phyloP scores from a whole-genome alignment of 805 yeast species.

The Candida odintsovae region DNA sequence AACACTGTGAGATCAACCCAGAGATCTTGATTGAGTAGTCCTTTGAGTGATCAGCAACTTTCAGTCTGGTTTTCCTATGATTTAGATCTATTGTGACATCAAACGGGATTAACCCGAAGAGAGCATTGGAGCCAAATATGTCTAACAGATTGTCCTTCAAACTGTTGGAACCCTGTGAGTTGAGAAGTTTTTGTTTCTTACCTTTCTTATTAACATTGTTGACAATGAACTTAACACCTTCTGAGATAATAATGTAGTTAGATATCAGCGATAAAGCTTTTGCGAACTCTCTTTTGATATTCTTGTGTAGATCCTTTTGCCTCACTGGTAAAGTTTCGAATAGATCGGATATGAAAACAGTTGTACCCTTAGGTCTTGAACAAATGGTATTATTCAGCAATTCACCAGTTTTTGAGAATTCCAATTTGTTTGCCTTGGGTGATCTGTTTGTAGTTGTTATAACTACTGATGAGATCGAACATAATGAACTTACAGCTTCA shows the following conservation, averaged over 20 bases:
- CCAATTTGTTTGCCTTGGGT: constrained; percentile 55
- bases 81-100: constrained; percentile 35
- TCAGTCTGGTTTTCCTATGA: constrained; percentile 15
- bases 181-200: constrained; percentile 48
- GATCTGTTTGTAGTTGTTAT: constrained; percentile 45
- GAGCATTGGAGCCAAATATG: constrained; percentile 65
- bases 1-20: constrained; percentile 71
- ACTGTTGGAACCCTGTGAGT: constrained; percentile 46
- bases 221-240: constrained; percentile 53
- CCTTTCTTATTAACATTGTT: constrained; percentile 43
- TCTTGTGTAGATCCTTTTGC: constrained; percentile 62
- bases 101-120: constrained; percentile 51
- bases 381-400: constrained; percentile 36
- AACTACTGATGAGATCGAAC: constrained; percentile 45
- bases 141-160: constrained; percentile 55
- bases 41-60: constrained; percentile 6
- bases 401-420: constrained; percentile 50
- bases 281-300: constrained; percentile 63
- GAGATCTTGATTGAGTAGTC: constrained; percentile 32
- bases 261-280: constrained; percentile 58
- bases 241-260: constrained; percentile 60
- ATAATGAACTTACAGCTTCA: constrained; percentile 70
- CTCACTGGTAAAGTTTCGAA: constrained; percentile 80
- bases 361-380: constrained; percentile 65
- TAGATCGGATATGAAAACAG: constrained; percentile 48